A percentile compares a stretch with the other conserved stretches of the same genome.
Conservation (phyloP, 306 rosid species). For the Cicer chorassanicum region DNA sequence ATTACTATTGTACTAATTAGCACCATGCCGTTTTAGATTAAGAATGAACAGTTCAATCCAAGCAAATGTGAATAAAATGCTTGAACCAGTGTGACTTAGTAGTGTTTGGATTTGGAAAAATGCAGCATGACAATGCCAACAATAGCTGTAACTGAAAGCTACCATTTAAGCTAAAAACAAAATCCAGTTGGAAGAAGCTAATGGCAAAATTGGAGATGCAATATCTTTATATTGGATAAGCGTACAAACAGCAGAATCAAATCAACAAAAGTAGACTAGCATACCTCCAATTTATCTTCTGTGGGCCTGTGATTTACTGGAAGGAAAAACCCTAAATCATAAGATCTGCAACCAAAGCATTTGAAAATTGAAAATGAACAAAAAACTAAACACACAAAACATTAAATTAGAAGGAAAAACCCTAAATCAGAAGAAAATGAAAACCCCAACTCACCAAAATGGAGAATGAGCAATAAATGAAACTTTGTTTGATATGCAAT, state of each 20-base stretch:
- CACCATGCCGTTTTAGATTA: background rate
- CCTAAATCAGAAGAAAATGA: too few relatives aligned
- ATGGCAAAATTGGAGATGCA: background rate
- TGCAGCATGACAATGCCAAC: background rate
- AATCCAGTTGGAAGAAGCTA: background rate
- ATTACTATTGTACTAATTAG: background rate
- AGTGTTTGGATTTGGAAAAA: background rate
- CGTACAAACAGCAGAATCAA: background rate
- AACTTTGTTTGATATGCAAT: too few relatives aligned
- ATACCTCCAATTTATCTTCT: constrained; percentile 87
- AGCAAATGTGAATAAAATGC: background rate
- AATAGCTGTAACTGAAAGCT: background rate
- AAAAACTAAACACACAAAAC: too few relatives aligned
- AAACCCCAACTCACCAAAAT: too few relatives aligned
- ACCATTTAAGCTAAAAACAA: background rate
- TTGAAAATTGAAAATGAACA: too few relatives aligned
- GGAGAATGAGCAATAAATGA: too few relatives aligned
- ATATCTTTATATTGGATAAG: background rate
- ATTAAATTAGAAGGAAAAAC: too few relatives aligned
- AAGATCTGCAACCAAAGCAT: too few relatives aligned
- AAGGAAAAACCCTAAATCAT: constrained; percentile 32
- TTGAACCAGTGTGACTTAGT: background rate
- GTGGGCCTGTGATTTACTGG: constrained; percentile 65
- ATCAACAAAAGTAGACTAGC: background rate
- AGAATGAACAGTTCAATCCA: background rate